Conservation (phyloP, 2,329 filamentous ascomycete genomes). For the Lizonia empirigonia region DNA sequence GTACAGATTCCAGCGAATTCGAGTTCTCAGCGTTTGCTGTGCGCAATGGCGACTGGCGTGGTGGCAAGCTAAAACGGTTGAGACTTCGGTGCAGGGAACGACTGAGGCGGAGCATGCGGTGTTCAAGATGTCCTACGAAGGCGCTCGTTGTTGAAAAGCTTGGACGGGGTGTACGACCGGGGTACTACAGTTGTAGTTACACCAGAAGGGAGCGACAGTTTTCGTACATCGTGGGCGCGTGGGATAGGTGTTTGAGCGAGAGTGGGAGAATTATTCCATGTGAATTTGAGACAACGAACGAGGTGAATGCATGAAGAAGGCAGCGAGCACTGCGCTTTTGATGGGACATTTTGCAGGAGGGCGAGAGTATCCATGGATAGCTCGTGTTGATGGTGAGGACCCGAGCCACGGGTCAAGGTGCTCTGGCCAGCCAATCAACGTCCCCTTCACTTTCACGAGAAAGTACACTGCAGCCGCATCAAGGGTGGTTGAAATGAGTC, state of each 20-base stretch:
- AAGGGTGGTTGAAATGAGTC: slow-evolving; percentile 9
- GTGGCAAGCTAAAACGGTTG: background rate
- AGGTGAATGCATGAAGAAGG: slow-evolving; percentile 16
- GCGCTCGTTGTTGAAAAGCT: slow-evolving; percentile 3
- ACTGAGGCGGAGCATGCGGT: background rate
- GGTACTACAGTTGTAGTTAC: slow-evolving; percentile 10
- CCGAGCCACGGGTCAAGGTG: slow-evolving; percentile 12
- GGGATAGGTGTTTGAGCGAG: slow-evolving; percentile 21
- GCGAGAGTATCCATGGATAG: slow-evolving; percentile 19
- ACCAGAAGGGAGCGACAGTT: slow-evolving; percentile 2
- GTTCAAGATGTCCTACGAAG: background rate
- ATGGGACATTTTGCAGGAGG: slow-evolving; percentile 22
- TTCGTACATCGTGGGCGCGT: background rate
- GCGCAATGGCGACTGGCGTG: background rate
- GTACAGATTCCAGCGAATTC: background rate
- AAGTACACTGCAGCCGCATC: slow-evolving; percentile 11
- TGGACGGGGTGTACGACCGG: slow-evolving; percentile 1
- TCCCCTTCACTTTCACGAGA: slow-evolving; percentile 1
- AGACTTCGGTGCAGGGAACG: background rate
- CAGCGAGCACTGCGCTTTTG: slow-evolving; percentile 22
- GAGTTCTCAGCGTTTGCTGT: background rate
- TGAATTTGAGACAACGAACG: slow-evolving; percentile 13
- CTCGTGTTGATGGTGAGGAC: slow-evolving; percentile 24
- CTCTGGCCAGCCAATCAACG: slow-evolving; percentile 9
- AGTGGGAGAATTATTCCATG: slow-evolving; percentile 16